A percentile compares a stretch with the other conserved stretches of the same genome.
Conservation (phyloP, 148 eudicot species). For the Selenicereus undatus region DNA sequence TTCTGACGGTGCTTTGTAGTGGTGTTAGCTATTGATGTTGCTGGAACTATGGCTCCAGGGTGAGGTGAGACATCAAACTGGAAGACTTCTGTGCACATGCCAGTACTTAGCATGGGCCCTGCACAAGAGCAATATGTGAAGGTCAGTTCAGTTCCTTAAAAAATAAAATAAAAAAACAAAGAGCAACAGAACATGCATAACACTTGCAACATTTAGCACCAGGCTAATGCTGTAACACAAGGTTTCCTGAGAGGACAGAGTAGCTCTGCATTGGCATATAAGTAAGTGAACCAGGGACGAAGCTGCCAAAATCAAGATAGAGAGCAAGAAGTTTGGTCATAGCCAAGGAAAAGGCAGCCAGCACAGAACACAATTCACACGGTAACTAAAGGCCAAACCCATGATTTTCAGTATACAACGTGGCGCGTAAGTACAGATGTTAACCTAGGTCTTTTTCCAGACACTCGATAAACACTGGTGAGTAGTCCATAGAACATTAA, state of each 20-base stretch:
- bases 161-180: too few relatives aligned
- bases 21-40: slow-evolving; percentile 41
- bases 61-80: slow-evolving; percentile 77
- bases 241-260: neutral
- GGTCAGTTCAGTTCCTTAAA: slow-evolving; percentile 1
- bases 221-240: neutral
- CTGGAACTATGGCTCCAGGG: slow-evolving; percentile 77
- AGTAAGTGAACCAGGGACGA: neutral
- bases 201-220: neutral
- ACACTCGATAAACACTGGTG: neutral
- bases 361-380: neutral
- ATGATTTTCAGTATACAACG: neutral
- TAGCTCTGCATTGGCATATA: neutral
- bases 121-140: slow-evolving; percentile 23
- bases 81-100: slow-evolving; percentile 97
- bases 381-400: neutral
- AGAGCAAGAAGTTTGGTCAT: neutral
- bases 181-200: too few relatives aligned
- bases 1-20: slow-evolving; percentile 42
- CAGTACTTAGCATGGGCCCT: slow-evolving; percentile 94
- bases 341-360: neutral
- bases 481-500: too few relatives aligned
- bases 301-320: neutral
- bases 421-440: neutral
- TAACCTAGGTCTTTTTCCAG: neutral